Evolutionary conservation across 1,284 basidiomycete genomes (phyloP), one percentile per base, ranked within the genome.

Genomic region (Hypsizygus ulmarius): DNA sequence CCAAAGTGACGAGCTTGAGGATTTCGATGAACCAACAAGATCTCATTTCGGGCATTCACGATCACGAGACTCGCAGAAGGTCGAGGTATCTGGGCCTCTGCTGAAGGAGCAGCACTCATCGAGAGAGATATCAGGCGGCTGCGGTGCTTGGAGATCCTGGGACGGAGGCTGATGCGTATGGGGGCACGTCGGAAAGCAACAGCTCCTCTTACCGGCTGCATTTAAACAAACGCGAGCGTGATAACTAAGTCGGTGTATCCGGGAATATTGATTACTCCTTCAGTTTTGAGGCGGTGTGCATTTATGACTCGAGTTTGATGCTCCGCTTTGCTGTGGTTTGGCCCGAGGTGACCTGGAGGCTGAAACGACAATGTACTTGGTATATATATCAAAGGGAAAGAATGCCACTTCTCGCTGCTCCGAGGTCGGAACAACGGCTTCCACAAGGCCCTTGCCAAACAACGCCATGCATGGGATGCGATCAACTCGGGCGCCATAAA

Each of bases 11-110:
- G 72, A 1, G 84, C 74, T 49, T 78, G 71, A 0, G 78, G 79
- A 52, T 84, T 84, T 30, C 85, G 68, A 28, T 86, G 82, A 3
- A 88, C 84, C 16, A 87, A 69, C 33, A 87, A 67, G 2, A 87
- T 67, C 59, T 87, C 82, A 61, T 87, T 86, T 19, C 70, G 70
- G 29, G 70, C 61, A 59, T 87, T 87, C 10, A 87, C 67, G 8
- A 87, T 66, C 29, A 87, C 69, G 29, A 86, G 63, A 57, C 82
- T 86, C 0, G 84, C 82, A 37, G 85, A 87, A 5, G 72, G 78
- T 3, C 81, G 73, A 36, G 77, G 78, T 33, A 51, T 49, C 9
- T 49, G 60, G 14, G 29, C 39, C 25, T 50, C 57, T 27, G 53
- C 34, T 2, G 52, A 27, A 14, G 55, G 39, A 38, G 48, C 47